A percentile compares a stretch with the other conserved stretches of the same genome.
Conservation (phyloP, 139 green algal genomes). For the Chlamydomonas asymmetrica region DNA sequence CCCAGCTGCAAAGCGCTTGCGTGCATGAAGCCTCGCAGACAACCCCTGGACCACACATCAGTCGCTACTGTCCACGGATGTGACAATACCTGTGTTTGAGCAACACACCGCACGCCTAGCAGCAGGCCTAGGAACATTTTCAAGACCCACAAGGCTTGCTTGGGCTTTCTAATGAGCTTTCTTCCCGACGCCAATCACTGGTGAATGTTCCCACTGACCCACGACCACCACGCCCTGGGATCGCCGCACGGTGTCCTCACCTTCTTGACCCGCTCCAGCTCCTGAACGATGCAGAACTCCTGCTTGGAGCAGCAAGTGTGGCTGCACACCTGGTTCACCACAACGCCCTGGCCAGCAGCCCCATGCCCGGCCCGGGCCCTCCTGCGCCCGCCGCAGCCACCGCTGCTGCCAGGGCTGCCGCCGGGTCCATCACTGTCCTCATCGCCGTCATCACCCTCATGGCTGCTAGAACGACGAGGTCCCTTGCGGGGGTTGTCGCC, state of each 20-base stretch:
- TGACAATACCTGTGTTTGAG: too few species aligned
- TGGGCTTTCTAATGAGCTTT: background rate
- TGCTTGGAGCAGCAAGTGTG: constrained; percentile 49
- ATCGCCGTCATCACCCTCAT: background rate
- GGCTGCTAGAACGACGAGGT: background rate
- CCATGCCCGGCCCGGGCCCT: background rate
- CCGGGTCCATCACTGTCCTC: background rate
- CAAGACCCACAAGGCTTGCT: background rate
- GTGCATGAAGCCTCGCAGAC: background rate
- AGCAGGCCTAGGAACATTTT: constrained; percentile 2
- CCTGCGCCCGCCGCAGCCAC: background rate
- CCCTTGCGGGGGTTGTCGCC: background rate
- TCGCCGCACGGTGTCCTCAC: too few species aligned
- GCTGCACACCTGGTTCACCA: constrained; percentile 43
- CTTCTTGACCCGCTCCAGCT: constrained; percentile 39
- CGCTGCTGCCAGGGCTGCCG: constrained; percentile 2
- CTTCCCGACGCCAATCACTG: background rate
- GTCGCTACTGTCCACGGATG: too few species aligned
- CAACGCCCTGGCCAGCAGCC: background rate
- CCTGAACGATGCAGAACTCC: constrained; percentile 53
- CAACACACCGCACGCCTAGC: background rate
- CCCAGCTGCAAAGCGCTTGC: background rate
- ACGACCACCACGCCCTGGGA: background rate
- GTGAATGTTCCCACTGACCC: background rate
- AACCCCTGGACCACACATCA: background rate